phyloP scores from a whole-genome alignment of 2,329 filamentous ascomycete species.

The Aspergillus sojae region DNA sequence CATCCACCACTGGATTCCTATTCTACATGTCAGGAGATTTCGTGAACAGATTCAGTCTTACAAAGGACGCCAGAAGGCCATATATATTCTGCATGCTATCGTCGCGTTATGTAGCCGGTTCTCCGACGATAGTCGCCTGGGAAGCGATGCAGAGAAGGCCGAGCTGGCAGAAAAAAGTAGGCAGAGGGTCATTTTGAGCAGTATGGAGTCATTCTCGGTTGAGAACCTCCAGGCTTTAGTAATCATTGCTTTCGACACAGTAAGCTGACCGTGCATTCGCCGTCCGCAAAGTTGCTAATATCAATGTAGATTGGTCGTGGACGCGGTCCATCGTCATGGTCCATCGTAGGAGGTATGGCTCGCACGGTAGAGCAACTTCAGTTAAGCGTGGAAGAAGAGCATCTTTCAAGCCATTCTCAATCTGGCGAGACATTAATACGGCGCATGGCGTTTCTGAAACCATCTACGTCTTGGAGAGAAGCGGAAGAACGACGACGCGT shows the following conservation, averaged over 20 bases:
- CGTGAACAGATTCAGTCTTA: slow-evolving; percentile 25
- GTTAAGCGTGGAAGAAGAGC: slow-evolving; percentile 32
- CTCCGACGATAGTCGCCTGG: slow-evolving; percentile 19
- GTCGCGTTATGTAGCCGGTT: slow-evolving; percentile 27
- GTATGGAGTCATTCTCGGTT: slow-evolving; percentile 38
- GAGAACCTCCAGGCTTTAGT: slow-evolving; percentile 40
- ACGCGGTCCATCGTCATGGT: slow-evolving; percentile 38
- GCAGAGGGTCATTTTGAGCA: slow-evolving; percentile 31
- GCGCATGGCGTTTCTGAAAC: slow-evolving; percentile 40
- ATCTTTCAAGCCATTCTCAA: slow-evolving; percentile 19
- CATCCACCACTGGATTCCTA: slow-evolving; percentile 39
- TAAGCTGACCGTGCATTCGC: slow-evolving; percentile 10
- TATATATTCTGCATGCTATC: slow-evolving; percentile 29
- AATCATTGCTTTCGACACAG: slow-evolving; percentile 39
- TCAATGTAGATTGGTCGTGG: slow-evolving; percentile 34
- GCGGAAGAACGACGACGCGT: slow-evolving; percentile 40
- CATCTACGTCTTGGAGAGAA: slow-evolving; percentile 32
- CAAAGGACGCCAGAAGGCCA: slow-evolving; percentile 19
- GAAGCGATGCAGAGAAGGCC: slow-evolving; percentile 12
- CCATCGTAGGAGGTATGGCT: slow-evolving; percentile 38
- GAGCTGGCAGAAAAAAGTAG: slow-evolving; percentile 20
- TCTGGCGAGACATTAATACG: slow-evolving; percentile 35
- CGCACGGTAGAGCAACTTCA: slow-evolving; percentile 39
- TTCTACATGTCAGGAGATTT: slow-evolving; percentile 34
- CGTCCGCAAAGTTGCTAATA: not conserved